Evolutionary conservation across 495 filamentous ascomycete genomes (phyloP).

Genomic region (Glonium stellatum): DNA sequence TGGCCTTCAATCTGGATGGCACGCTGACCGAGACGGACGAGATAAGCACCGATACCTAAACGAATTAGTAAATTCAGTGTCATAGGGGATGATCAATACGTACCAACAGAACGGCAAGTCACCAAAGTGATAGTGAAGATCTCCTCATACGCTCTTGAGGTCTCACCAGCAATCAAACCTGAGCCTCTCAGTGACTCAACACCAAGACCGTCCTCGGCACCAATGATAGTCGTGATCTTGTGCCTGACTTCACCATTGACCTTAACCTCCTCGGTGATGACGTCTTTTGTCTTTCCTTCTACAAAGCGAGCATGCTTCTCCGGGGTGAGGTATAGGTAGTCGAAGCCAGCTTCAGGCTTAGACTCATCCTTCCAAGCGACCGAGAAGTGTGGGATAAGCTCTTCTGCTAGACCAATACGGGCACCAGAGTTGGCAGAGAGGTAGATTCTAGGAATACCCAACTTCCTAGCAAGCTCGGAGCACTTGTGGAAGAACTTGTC

Average conservation of each 20-base stretch:
- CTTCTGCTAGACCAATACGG: constrained; percentile 91
- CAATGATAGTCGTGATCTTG: constrained; percentile 91
- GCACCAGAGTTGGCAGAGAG: constrained; percentile 99
- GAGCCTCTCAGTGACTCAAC: constrained; percentile 97
- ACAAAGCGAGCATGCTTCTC: constrained; percentile 84
- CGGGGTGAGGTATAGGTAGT: constrained; percentile 92
- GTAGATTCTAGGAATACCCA: constrained; percentile 95
- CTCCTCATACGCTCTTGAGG: constrained; percentile 93
- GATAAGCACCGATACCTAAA: constrained; percentile 87
- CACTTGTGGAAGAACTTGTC: constrained; percentile 99
- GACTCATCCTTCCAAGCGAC: constrained; percentile 88
- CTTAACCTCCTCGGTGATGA: constrained; percentile 78
- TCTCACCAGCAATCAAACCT: constrained; percentile 95
- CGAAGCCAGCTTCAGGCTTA: constrained; percentile 88
- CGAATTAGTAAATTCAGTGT: constrained; percentile 11
- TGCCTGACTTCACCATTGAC: constrained; percentile 87
- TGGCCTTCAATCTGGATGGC: constrained; percentile 98
- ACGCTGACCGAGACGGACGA: constrained; percentile 94
- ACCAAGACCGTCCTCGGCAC: constrained; percentile 91
- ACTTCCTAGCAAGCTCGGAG: constrained; percentile 84
- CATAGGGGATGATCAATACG: constrained; percentile 27
- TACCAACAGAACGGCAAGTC: constrained; percentile 90
- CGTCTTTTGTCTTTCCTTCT: constrained; percentile 68
- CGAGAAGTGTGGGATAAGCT: constrained; percentile 92
- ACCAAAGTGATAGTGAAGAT: constrained; percentile 99